Evolutionary conservation across 2,329 filamentous ascomycete species (phyloP).

Genomic region (Stachybotrys echinatus): DNA sequence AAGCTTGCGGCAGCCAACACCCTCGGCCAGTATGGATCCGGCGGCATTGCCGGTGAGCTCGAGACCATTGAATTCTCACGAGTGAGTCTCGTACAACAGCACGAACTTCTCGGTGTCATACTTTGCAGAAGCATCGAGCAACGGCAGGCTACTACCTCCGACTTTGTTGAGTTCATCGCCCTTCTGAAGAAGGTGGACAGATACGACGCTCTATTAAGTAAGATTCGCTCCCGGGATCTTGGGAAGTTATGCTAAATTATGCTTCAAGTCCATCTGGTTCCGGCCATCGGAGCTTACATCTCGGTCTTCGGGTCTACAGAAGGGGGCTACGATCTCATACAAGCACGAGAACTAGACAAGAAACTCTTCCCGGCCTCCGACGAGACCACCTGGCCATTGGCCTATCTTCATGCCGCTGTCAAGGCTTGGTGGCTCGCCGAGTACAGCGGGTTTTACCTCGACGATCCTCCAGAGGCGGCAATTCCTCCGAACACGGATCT

Average conservation of each 20-base stretch:
- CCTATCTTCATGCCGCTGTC: constrained; percentile 73
- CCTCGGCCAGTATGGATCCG: constrained; percentile 58
- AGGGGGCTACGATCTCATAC: constrained; percentile 58
- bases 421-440: constrained; percentile 86
- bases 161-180: constrained; percentile 69
- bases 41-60: constrained; percentile 53
- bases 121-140: constrained; percentile 73
- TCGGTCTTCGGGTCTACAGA: constrained; percentile 75
- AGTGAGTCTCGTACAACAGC: constrained; percentile 77
- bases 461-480: constrained; percentile 57
- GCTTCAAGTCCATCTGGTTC: constrained; percentile 70
- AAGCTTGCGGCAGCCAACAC: constrained; percentile 70
- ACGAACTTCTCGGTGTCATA: constrained; percentile 82
- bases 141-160: constrained; percentile 61
- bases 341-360: constrained; percentile 66
- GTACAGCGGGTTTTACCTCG: constrained; percentile 84
- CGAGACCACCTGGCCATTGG: constrained; percentile 64
- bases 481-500: constrained; percentile 57
- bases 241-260: constrained; percentile 3
- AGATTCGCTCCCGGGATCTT: constrained; percentile 12
- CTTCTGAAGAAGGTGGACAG: constrained; percentile 66
- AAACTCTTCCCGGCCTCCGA: constrained; percentile 63
- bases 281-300: constrained; percentile 71
- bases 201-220: constrained; percentile 62
- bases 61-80: constrained; percentile 79